These are phyloP conservation scores for Trichoderma orchidacearum DNA, from an alignment of 495 filamentous ascomycete genomes.

Conservation along the genomic window DNA sequence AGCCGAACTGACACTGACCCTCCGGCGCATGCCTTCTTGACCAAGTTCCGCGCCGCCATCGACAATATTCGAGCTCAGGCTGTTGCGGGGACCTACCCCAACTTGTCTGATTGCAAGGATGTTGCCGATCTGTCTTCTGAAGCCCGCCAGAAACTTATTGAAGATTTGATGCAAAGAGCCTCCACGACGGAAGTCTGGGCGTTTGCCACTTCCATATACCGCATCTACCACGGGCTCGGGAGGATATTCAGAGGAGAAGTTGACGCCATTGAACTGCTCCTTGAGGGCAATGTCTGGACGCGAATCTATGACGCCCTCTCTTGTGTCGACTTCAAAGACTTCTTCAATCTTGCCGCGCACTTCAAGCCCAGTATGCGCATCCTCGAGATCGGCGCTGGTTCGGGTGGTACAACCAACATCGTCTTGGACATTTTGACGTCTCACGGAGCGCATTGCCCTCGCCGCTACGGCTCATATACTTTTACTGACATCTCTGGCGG, in stretches of 20 bases:
- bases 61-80: too few relatives aligned
- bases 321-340: slow-evolving; percentile 8
- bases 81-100: too few relatives aligned
- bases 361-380: slow-evolving; percentile 17
- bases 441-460: slow-evolving; percentile 8
- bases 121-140: too few relatives aligned
- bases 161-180: too few relatives aligned
- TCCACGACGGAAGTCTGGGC: too few relatives aligned
- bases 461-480: slow-evolving; percentile 19
- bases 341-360: slow-evolving; percentile 11
- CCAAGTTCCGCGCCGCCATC: too few relatives aligned
- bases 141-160: too few relatives aligned
- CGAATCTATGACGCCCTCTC: slow-evolving; percentile 16
- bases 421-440: slow-evolving; percentile 9
- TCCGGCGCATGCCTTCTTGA: too few relatives aligned
- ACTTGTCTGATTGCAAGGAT: too few relatives aligned
- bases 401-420: slow-evolving; percentile 14
- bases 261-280: slow-evolving; percentile 19
- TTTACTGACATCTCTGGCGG: slow-evolving; percentile 31
- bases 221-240: too few relatives aligned
- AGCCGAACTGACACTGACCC: too few relatives aligned
- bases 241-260: slow-evolving; percentile 14
- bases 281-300: slow-evolving; percentile 15
- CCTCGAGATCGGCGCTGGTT: slow-evolving; percentile 16
- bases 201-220: too few relatives aligned